Base-by-base conservation (phyloP, 2,329 filamentous ascomycete species). In the Neonectria hederae region DNA sequence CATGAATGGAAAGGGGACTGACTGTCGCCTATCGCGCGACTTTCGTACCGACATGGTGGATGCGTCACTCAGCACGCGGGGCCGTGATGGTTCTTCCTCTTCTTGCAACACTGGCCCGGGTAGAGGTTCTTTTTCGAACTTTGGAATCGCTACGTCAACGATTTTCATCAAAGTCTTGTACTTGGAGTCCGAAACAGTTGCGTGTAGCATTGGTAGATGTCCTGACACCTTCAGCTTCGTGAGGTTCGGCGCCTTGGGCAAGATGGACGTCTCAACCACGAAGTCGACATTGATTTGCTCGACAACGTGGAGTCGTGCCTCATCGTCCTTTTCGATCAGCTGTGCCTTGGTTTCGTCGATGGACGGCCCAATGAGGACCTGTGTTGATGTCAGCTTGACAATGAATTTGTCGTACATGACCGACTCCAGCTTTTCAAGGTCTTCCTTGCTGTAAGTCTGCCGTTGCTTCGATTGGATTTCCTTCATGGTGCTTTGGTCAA, bases 281-380 rank as follows among this genome's bases (percentile, higher is more conserved):
- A 99, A 98, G 77, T 98, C 93, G 72, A 99, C 92, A 71, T 97
- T 99, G 82, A 99, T 99, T 69, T 93, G 90, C 77, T 99, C 95
- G 38, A 99, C 93, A 59, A 99, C 89, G 76, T 98, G 95, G 69
- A 97, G 86, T 67, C 90, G 90, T 61, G 90, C 90, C 1, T 86
- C 84, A 7, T 91, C 87, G 26, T 90, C 87, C 66, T 88, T 87
- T 28, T 89, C 84, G 13, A 87, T 86, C 4, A 99, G 84, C 71
- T 97, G 93, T 5, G 89, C 86, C 75, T 95, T 96, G 0, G 97
- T 96, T 69, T 93, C 92, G 58, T 97, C 91, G 52, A 99, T 93
- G 0, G 95, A 97, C 0, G 94, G 94, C 0, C 96, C 96, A 67
- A 99, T 97, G 48, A 99, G 86, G 19, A 99, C 89, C 78, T 99